These are phyloP conservation scores for Hepatocystis sp. DNA, from an alignment of 169 alveolate species.

Conservation along the genomic window DNA sequence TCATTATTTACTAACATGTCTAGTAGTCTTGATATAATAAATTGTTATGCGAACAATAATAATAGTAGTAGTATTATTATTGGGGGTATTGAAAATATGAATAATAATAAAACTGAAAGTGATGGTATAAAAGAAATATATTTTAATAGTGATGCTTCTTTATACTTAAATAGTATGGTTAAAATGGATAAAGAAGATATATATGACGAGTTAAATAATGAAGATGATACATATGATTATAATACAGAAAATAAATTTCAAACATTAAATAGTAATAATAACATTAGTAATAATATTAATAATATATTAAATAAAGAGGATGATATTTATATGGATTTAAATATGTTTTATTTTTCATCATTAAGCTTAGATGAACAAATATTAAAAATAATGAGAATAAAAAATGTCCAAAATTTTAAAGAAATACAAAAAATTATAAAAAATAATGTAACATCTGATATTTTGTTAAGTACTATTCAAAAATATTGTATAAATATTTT, in stretches of 20 bases:
- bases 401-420: conserved; percentile 52
- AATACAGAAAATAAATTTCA: too few species aligned
- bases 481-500: conserved; percentile 59
- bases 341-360: conserved; percentile 60
- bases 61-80: neutral
- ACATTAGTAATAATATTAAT: too few species aligned
- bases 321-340: conserved; percentile 20
- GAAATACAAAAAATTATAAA: conserved; percentile 58
- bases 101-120: neutral
- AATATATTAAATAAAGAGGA: conserved; percentile 23
- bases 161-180: conserved; percentile 43
- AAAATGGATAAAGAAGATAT: conserved; percentile 24
- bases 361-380: conserved; percentile 70
- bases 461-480: conserved; percentile 20
- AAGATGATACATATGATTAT: too few species aligned
- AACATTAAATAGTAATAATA: too few species aligned
- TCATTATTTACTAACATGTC: conserved; percentile 30
- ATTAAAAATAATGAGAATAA: conserved; percentile 47
- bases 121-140: conserved; percentile 15
- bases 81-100: neutral
- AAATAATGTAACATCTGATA: conserved; percentile 17
- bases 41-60: neutral
- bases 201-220: neutral
- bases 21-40: neutral
- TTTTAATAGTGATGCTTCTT: conserved; percentile 47